Evolutionary conservation across 495 filamentous ascomycete genomes (phyloP), one percentile per base, ranked within the genome.

Genomic region (Daldinia bambusicola): DNA sequence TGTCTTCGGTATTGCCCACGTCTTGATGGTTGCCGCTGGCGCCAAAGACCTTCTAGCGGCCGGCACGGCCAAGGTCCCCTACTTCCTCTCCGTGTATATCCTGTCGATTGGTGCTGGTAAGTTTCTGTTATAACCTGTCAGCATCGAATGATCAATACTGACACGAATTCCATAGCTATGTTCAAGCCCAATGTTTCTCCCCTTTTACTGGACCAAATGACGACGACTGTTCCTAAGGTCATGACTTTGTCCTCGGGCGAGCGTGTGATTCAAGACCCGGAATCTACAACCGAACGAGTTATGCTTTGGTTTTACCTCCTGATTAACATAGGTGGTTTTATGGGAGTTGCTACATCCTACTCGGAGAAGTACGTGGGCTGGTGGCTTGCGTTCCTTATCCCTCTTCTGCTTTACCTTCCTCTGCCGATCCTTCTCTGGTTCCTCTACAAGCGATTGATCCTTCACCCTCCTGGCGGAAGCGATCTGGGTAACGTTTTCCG

Each of bases 351-450:
- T 4, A 84, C 82, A 5, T 75, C 81, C 2, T 84, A 84, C 63
- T 77, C 81, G 9, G 82, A 83, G 70, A 84, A 83, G 59, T 83
- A 83, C 71, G 82, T 89, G 31, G 90, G 88, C 57, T 93, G 90
- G 85, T 94, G 89, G 89, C 74, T 84, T 31, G 81, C 88, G n/a
- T 94, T 89, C 79, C 79, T 93, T 52, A 87, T 95, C 37, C 89
- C 90, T 41, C 83, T 87, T 20, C 78, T 88, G 59, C 81, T 89
- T 48, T 89, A 89, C 75, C 78, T 89, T 40, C 80, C 87, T 16
- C 80, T 88, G 12, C 87, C 87, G 0, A 45, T 87, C 43, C 76
- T 89, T 2, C 80, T 89, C 12, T 81, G 80, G 66, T 82, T 78
- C 59, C 80, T 88, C 22, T 84, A 85, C 75, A 87, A 84, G 73